Conservation (phyloP, 2,329 filamentous ascomycete genomes). For the Exophiala oligosperma region DNA sequence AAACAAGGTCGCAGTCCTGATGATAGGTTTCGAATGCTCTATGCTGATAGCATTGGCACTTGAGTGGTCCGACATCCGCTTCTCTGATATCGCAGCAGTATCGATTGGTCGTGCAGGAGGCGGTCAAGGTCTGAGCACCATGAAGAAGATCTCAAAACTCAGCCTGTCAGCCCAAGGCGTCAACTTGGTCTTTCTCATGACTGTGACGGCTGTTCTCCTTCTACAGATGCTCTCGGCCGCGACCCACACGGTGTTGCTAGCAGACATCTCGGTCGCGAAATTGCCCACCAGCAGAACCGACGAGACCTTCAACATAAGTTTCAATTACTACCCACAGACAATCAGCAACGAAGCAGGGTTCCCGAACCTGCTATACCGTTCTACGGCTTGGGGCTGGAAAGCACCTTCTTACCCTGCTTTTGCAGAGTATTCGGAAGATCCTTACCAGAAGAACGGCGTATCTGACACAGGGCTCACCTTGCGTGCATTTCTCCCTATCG, state of each 20-base stretch:
- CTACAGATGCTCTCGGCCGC: too few relatives aligned
- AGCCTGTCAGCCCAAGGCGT: not conserved
- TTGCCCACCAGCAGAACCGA: too few relatives aligned
- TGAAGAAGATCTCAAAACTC: not conserved
- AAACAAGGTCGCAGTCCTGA: not conserved
- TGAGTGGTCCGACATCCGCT: not conserved
- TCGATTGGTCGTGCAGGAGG: not conserved
- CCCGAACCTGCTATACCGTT: not conserved
- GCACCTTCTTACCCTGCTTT: not conserved
- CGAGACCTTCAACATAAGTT: too few relatives aligned
- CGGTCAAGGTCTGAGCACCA: not conserved
- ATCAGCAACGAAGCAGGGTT: not conserved
- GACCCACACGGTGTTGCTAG: too few relatives aligned
- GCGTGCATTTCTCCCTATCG: not conserved
- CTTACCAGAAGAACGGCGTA: not conserved
- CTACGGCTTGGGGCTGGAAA: not conserved
- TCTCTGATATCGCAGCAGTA: not conserved
- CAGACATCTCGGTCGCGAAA: too few relatives aligned
- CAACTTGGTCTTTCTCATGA: too few relatives aligned
- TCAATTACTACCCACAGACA: not conserved
- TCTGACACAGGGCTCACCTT: not conserved
- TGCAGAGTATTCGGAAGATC: not conserved
- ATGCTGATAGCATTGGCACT: not conserved
- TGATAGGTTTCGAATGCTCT: not conserved
- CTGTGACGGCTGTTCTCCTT: too few relatives aligned